These are phyloP conservation scores for Daphne laureola DNA, from an alignment of 441 rosid species.

Conservation along the genomic window DNA sequence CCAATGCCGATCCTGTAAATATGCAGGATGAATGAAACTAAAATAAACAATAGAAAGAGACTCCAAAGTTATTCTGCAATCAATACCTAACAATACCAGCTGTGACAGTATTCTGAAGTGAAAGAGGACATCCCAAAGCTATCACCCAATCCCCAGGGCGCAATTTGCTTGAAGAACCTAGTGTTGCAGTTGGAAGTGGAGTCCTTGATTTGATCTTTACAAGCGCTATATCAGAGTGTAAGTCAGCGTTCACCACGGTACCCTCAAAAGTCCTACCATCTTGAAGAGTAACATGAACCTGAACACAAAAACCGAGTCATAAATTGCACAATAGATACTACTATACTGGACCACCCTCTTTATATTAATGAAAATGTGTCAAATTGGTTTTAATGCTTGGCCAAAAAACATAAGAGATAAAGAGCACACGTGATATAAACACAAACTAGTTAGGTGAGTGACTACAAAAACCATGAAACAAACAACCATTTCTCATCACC, in stretches of 20 bases:
- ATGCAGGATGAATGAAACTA: too few species aligned
- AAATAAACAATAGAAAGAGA: too few species aligned
- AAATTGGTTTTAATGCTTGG: too few species aligned
- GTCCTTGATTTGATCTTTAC: conserved; percentile 71
- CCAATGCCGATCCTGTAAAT: too few species aligned
- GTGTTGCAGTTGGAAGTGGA: conserved; percentile 71
- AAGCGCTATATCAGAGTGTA: conserved; percentile 88
- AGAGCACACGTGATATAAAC: too few species aligned
- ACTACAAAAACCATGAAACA: too few species aligned
- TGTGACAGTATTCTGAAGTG: conserved; percentile 82
- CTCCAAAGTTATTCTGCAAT: too few species aligned
- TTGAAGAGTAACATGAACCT: conserved; percentile 90
- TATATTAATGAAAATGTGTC: too few species aligned
- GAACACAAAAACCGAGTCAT: conserved; percentile 2
- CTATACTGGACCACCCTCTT: too few species aligned
- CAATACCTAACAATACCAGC: conserved; percentile 88
- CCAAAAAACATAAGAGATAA: too few species aligned
- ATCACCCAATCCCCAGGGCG: conserved; percentile 95
- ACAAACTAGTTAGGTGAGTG: too few species aligned
- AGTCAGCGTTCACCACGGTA: conserved; percentile 60
- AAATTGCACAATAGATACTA: neutral
- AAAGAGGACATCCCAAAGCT: conserved; percentile 85
- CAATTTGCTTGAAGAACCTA: conserved; percentile 76
- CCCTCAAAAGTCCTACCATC: conserved; percentile 86
- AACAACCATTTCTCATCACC: too few species aligned